A percentile compares a stretch with the other conserved stretches of the same genome.
Evolutionary conservation across 768 basidiomycete genomes (phyloP).

Genomic region (Amanita rubescens): DNA sequence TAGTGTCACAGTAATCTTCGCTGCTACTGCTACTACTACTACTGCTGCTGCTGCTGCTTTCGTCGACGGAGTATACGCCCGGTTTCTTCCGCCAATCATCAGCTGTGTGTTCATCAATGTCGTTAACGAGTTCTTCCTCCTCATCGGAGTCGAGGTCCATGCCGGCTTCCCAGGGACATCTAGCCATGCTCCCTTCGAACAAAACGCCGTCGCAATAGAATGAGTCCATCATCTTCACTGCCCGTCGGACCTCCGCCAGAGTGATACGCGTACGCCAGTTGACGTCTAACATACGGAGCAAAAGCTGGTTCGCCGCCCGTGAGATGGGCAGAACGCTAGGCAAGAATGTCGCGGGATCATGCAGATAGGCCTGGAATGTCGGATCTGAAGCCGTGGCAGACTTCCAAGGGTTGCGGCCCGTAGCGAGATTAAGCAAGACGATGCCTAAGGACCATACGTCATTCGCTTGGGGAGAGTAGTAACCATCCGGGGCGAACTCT

Average conservation of each 20-base stretch:
- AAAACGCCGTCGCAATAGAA: conserved; percentile 73
- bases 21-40: conserved; percentile 5
- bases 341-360: conserved; percentile 73
- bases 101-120: neutral
- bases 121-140: conserved; percentile 1
- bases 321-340: conserved; percentile 81
- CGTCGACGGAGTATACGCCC: conserved; percentile 7
- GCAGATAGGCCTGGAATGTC: conserved; percentile 85
- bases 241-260: conserved; percentile 45
- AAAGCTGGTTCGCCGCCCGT: conserved; percentile 59
- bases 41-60: conserved; percentile 6
- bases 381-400: conserved; percentile 83
- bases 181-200: conserved; percentile 76
- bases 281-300: conserved; percentile 65
- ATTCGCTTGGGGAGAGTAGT: conserved; percentile 84
- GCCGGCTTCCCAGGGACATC: conserved; percentile 72
- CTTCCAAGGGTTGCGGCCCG: conserved; percentile 98
- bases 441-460: conserved; percentile 98
- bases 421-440: conserved; percentile 93
- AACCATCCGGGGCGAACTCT: conserved; percentile 58
- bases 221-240: conserved; percentile 46
- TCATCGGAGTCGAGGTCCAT: conserved; percentile 32
- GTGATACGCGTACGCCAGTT: conserved; percentile 56
- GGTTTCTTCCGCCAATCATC: conserved; percentile 5
- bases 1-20: neutral